A percentile compares a stretch with the other conserved stretches of the same genome.
phyloP scores from a whole-genome alignment of 2,329 filamentous ascomycete species.

The Ilyonectria robusta region DNA sequence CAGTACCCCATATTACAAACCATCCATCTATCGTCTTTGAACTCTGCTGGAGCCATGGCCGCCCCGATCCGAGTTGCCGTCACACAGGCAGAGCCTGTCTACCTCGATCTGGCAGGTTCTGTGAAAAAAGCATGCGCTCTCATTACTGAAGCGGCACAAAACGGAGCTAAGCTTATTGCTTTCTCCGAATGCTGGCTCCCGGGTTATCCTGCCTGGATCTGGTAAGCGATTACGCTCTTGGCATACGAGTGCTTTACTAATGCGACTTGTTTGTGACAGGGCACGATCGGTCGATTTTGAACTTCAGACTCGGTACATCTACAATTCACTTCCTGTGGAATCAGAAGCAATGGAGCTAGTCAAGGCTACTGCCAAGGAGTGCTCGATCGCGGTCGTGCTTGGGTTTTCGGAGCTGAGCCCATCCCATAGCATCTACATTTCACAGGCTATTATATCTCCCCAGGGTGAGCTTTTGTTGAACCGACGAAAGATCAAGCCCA shows the following conservation, averaged over 20 bases:
- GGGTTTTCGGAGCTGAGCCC: conserved; percentile 59
- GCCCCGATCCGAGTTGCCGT: conserved; percentile 41
- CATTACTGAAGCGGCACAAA: conserved; percentile 46
- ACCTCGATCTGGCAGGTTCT: conserved; percentile 40
- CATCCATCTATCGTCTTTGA: no score
- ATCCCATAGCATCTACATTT: conserved; percentile 57
- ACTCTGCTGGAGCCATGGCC: conserved; percentile 24
- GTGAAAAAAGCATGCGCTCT: conserved; percentile 45
- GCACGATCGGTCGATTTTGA: conserved; percentile 43
- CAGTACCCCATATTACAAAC: no score
- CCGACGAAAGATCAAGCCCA: conserved; percentile 67
- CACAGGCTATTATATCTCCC: conserved; percentile 60
- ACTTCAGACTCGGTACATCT: conserved; percentile 51
- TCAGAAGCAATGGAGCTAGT: conserved; percentile 58
- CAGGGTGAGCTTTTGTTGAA: conserved; percentile 57
- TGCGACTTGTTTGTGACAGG: conserved; percentile 17
- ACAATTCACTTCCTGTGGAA: conserved; percentile 58
- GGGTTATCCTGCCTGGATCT: conserved; percentile 65
- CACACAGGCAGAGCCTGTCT: conserved; percentile 47
- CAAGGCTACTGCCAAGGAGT: conserved; percentile 49
- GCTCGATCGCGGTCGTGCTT: conserved; percentile 58
- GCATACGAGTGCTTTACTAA: no score
- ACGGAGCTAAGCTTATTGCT: conserved; percentile 68
- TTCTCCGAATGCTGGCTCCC: conserved; percentile 70
- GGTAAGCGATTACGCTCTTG: conserved; percentile 30